A percentile compares a stretch with the other conserved stretches of the same genome.
Evolutionary conservation across 441 rosid genomes (phyloP).

Genomic region (Erodium texanum): DNA sequence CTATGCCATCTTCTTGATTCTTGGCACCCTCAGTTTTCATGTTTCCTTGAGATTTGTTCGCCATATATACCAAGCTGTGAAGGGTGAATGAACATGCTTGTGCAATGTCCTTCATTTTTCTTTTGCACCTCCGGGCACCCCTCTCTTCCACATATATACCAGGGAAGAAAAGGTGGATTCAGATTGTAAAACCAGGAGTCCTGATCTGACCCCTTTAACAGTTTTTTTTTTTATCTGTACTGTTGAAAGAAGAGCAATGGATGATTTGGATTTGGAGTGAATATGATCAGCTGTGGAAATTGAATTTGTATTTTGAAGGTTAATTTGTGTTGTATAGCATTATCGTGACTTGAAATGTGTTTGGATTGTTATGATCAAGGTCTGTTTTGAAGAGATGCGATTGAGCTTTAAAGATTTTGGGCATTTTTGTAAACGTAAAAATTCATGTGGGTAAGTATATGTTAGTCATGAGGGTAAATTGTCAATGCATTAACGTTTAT

Average conservation of each 20-base stretch:
- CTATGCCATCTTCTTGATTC: conserved; percentile 69
- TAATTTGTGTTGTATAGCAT: too few species aligned
- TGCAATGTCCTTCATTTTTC: background rate
- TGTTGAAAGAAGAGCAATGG: background rate
- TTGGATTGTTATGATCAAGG: too few species aligned
- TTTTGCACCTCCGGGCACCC: background rate
- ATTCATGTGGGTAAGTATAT: too few species aligned
- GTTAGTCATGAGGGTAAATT: too few species aligned
- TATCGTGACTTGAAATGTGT: too few species aligned
- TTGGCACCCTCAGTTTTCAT: conserved; percentile 49
- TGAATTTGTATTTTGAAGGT: background rate
- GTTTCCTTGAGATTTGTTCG: conserved; percentile 57
- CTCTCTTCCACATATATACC: background rate
- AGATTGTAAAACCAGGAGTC: background rate
- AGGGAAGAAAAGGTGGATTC: background rate
- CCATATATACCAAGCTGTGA: conserved; percentile 48
- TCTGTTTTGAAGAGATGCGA: too few species aligned
- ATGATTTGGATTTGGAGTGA: background rate
- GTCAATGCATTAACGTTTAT: too few species aligned
- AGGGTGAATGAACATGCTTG: conserved; percentile 42
- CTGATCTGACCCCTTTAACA: too few species aligned
- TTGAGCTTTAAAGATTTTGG: too few species aligned
- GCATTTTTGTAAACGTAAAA: too few species aligned
- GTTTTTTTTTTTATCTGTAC: too few species aligned
- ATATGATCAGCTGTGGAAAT: background rate